Percentiles rank a stretch among this genome's conserved stretches.
Conservation (phyloP, 495 filamentous ascomycete genomes). For the Parathielavia hyrcaniae region DNA sequence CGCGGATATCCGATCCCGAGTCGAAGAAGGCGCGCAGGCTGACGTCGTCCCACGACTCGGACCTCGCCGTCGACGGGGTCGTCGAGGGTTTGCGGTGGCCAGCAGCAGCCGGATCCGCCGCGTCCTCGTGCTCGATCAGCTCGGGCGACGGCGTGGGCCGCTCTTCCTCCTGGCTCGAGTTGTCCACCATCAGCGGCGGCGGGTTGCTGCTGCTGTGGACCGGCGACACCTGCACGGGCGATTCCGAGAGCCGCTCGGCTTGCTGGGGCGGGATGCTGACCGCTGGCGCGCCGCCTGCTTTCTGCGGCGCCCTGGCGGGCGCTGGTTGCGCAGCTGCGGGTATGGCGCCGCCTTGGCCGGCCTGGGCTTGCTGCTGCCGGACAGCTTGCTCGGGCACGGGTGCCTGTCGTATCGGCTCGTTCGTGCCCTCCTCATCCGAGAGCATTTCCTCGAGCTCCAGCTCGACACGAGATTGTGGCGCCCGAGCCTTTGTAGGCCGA, state of each 20-base stretch:
- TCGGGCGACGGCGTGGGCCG: constrained; percentile 65
- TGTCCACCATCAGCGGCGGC: constrained; percentile 58
- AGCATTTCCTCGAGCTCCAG: constrained; percentile 45
- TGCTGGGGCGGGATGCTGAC: constrained; percentile 20
- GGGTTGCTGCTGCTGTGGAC: constrained; percentile 41
- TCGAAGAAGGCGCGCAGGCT: constrained; percentile 84
- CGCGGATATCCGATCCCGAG: constrained; percentile 82
- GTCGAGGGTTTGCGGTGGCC: constrained; percentile 38
- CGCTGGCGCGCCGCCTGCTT: constrained; percentile 21
- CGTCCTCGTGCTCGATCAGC: constrained; percentile 48
- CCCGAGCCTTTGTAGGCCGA: constrained; percentile 47
- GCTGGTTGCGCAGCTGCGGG: constrained; percentile 22
- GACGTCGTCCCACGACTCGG: constrained; percentile 71
- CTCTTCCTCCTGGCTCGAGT: constrained; percentile 57
- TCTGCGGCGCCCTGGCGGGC: constrained; percentile 11
- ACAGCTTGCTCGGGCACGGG: constrained; percentile 11
- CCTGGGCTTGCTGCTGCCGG: not conserved
- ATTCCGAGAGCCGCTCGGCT: constrained; percentile 60
- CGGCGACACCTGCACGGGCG: constrained; percentile 68
- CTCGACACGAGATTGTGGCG: constrained; percentile 44
- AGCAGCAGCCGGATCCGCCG: constrained; percentile 25
- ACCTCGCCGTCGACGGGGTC: constrained; percentile 38
- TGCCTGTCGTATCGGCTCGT: constrained; percentile 24
- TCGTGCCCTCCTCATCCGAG: constrained; percentile 34
- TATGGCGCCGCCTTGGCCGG: constrained; percentile 31